Evolutionary conservation across 129 eudicot genomes (phyloP), one percentile per base, ranked within the genome.

Genomic region (Pseudognaphalium luteoalbum): DNA sequence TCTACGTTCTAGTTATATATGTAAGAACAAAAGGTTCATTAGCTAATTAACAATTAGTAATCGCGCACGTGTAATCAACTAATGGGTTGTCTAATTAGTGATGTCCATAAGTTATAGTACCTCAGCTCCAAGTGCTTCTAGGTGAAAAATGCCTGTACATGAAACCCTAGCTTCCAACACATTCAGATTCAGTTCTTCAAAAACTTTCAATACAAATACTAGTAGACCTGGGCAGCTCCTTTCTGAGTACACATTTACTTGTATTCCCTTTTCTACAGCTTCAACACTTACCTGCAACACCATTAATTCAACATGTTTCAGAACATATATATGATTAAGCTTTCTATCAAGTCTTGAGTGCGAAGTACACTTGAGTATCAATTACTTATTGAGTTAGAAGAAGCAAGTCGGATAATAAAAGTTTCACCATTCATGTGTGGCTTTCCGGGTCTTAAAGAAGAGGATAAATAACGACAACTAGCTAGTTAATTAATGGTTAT

Each of bases 111-210:
- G 15, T 35, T 71, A 69, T 47, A 56, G 79, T 89, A 89, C 96
- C 66, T 89, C 92, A 71, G 81, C 97, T 59, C 97, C 96, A 73
- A 95, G 68, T 32, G 97, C 97, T 85, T 91, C 87, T 21, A 91
- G 81, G 75, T 82, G 93, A 78, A 95, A 95, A 76, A 34, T 86
- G 79, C 91, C 92, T 25, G 85, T 78, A 80, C 99, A 91, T 70
- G 99, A 89, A 89, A 88, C 89, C 89, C 92, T 84, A 79, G 97
- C 99, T 84, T 95, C 94, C 84, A 87, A 73, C 16, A 95, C 96
- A 74, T 67, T 81, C 56, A 95, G 97, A 64, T 89, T 88, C 25
- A 95, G 75, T 16, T 85, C 97, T 74, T 95, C 99, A 76, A 95
- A 91, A 58, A 91, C 92, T 87, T 84, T 89, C 56, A 91, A 73